Base-by-base conservation (phyloP, 2,329 filamentous ascomycete species). In the Fusarium papillatum region DNA sequence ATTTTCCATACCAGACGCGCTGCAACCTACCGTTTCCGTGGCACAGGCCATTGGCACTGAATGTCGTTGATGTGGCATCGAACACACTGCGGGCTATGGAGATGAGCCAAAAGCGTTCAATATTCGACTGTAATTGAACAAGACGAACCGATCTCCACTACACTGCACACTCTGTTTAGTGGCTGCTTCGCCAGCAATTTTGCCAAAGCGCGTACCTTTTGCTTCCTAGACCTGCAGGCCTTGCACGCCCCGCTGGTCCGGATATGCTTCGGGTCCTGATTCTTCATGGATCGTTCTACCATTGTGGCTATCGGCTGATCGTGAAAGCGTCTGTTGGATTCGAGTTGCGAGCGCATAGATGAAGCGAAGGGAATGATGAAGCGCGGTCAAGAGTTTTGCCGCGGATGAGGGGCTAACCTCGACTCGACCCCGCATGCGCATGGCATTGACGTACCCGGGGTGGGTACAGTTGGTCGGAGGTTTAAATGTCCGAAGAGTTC, bases 171-270 rank as follows among this genome's bases (percentile, higher is more conserved):
- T 34, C 11, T 17, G 8, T 36, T 61, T 61, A 61, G 57, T 31
- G 22, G 8, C 41, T 64, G n/a, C 61, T 46, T 50, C 16, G 8
- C 46, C 46, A 50, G 24, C 17, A 64, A 13, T n/a, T 9, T 22
- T 19, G 53, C 16, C n/a, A 34, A 36, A 34, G 17, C 22, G 17
- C 61, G n/a, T 41, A 64, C 61, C 61, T 50, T 64, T 50, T 64
- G 61, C 61, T 64, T 64, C 38, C 43, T 50, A 4, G 61, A 64
- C 39, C 61, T 46, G 19, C 61, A 64, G 16, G 61, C 61, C 41
- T n/a, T 36, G 24, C 61, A 64, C 19, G 61, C 61, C 41, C 61
- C 61, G 13, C 61, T 34, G 26, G 46, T 64, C 19, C 61, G 61
- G 26, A 29, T 64, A 38, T 38, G 24, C 41, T 64, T 64, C 14